Percentiles rank a stretch among this genome's conserved stretches.
These are phyloP conservation scores for Multifurca ochricompacta DNA, from an alignment of 768 basidiomycete species.

Conservation along the genomic window DNA sequence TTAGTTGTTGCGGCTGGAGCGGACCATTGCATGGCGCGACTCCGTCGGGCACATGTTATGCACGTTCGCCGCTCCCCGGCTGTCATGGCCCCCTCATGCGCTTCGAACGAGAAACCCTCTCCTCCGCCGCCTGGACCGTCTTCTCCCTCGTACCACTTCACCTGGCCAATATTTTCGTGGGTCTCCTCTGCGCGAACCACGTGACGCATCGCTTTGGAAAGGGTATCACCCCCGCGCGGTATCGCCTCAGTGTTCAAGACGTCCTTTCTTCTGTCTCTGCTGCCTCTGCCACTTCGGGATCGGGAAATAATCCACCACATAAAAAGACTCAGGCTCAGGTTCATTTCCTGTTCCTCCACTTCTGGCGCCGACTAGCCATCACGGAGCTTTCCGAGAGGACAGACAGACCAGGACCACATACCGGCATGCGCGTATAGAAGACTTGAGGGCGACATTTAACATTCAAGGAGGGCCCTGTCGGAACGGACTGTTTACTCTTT, in stretches of 20 bases:
- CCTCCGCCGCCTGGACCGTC: slow-evolving; percentile 39
- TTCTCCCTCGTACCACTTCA: slow-evolving; percentile 56
- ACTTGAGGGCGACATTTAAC: background rate
- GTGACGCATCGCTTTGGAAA: slow-evolving; percentile 55
- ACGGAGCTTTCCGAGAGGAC: slow-evolving; percentile 12
- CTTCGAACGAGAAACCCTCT: slow-evolving; percentile 45
- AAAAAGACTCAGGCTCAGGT: too few species aligned
- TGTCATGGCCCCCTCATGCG: slow-evolving; percentile 53
- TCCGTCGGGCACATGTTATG: slow-evolving; percentile 51
- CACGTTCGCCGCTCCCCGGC: slow-evolving; percentile 54
- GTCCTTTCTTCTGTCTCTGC: too few species aligned
- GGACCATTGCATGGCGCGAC: slow-evolving; percentile 52
- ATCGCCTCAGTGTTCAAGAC: slow-evolving; percentile 46
- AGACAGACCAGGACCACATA: background rate
- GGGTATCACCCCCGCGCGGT: slow-evolving; percentile 52
- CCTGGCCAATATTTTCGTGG: slow-evolving; percentile 48
- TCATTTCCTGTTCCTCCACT: background rate
- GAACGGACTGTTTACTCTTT: background rate
- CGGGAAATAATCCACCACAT: background rate
- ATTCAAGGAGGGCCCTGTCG: background rate
- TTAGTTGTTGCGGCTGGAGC: slow-evolving; percentile 62
- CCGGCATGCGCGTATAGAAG: background rate
- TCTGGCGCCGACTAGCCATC: background rate
- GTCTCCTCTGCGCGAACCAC: slow-evolving; percentile 63
- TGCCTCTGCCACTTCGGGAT: too few species aligned